phyloP scores from a whole-genome alignment of 2,329 filamentous ascomycete genomes.

The Ascosphaera apis region DNA sequence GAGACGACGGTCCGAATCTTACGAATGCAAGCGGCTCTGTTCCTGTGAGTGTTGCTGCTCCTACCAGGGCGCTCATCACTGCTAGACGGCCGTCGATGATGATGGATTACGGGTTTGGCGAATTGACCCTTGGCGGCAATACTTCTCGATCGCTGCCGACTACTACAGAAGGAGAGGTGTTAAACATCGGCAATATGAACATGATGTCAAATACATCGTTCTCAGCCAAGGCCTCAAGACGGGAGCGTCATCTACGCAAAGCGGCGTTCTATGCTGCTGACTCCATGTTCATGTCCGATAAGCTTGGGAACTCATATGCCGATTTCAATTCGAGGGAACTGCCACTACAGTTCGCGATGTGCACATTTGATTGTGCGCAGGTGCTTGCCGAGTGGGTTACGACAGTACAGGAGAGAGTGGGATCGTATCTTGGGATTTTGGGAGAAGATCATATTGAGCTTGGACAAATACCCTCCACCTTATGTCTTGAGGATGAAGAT shows the following conservation, averaged over 20 bases:
- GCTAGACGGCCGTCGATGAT: constrained; percentile 11
- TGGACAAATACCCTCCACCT: constrained; percentile 58
- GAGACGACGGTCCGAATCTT: constrained; percentile 11
- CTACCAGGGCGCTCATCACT: constrained; percentile 5
- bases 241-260: constrained; percentile 72
- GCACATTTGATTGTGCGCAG: constrained; percentile 80
- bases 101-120: constrained; percentile 14
- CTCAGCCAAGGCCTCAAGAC: constrained; percentile 35
- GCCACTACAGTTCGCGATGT: constrained; percentile 75
- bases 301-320: constrained; percentile 61
- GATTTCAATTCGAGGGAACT: constrained; percentile 67
- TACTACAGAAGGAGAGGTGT: too few relatives aligned
- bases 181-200: too few relatives aligned
- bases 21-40: constrained; percentile 4
- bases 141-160: too few relatives aligned
- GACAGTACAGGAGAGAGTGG: constrained; percentile 83
- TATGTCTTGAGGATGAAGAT: constrained; percentile 83
- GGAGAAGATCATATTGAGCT: constrained; percentile 65
- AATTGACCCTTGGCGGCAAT: constrained; percentile 6
- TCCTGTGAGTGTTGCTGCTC: too few relatives aligned
- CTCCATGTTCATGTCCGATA: constrained; percentile 71
- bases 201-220: constrained; percentile 6
- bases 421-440: constrained; percentile 64
- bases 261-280: constrained; percentile 92
- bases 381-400: constrained; percentile 88